Percentiles rank a stretch among this genome's conserved stretches.
phyloP scores from a whole-genome alignment of 2,329 filamentous ascomycete genomes.

The Aspergillus sclerotialis region DNA sequence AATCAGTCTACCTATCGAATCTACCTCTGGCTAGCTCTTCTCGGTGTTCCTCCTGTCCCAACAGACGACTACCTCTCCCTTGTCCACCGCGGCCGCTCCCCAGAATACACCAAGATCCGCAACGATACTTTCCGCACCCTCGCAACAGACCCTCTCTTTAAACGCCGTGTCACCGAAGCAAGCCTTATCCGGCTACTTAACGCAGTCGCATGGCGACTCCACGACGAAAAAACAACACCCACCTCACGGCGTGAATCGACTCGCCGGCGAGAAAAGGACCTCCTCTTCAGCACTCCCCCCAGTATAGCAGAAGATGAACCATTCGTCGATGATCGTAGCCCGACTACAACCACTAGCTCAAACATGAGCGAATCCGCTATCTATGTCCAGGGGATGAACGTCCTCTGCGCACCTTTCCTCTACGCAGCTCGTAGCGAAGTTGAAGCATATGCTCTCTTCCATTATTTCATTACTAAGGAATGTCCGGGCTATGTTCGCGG shows the following conservation, averaged over 20 bases:
- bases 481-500: conserved; percentile 91
- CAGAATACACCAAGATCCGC: conserved; percentile 93
- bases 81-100: conserved; percentile 86
- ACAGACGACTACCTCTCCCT: conserved; percentile 86
- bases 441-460: conserved; percentile 87
- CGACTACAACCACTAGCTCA: neutral
- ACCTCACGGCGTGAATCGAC: conserved; percentile 34
- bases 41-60: conserved; percentile 75
- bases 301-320: conserved; percentile 34
- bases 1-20: conserved; percentile 79
- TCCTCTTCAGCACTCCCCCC: conserved; percentile 30
- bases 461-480: conserved; percentile 78
- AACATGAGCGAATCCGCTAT: conserved; percentile 64
- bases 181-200: conserved; percentile 91
- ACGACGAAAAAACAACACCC: conserved; percentile 60
- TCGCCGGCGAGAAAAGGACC: conserved; percentile 42
- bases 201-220: conserved; percentile 86
- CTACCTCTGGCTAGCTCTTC: conserved; percentile 91
- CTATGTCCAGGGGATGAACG: conserved; percentile 99
- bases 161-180: conserved; percentile 88
- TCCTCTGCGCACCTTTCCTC: conserved; percentile 88
- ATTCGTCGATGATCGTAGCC: conserved; percentile 37
- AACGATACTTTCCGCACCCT: conserved; percentile 97
- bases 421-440: conserved; percentile 92
- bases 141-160: conserved; percentile 94